A percentile compares a stretch with the other conserved stretches of the same genome.
phyloP scores from a whole-genome alignment of 768 basidiomycete species.

The Agaricus blazei region DNA sequence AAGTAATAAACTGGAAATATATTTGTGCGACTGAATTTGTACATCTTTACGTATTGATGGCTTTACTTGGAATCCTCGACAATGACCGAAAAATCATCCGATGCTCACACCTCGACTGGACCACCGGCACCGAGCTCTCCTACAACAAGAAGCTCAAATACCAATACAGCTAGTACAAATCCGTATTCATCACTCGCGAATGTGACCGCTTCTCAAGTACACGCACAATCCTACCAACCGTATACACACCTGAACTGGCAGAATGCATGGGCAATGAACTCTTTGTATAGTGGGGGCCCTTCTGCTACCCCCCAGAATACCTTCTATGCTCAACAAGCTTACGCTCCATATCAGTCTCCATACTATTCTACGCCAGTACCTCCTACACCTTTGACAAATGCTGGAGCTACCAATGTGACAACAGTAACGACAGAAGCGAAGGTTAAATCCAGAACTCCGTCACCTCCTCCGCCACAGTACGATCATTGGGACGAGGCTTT shows the following conservation, averaged over 20 bases:
- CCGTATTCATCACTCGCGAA: slow-evolving; percentile 3
- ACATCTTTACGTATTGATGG: neutral
- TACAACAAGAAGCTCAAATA: neutral
- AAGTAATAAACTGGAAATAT: neutral
- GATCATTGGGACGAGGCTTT: slow-evolving; percentile 61
- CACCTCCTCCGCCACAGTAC: slow-evolving; percentile 28
- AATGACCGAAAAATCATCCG: neutral
- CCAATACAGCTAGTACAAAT: neutral
- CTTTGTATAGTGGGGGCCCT: neutral
- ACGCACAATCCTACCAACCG: neutral
- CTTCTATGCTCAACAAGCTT: neutral
- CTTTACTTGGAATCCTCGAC: neutral
- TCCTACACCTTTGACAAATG: neutral
- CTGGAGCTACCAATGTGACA: neutral
- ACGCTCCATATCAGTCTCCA: slow-evolving; percentile 2
- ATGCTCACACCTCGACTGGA: neutral
- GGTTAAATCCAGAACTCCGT: neutral
- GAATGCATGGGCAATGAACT: slow-evolving; percentile 3
- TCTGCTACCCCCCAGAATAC: neutral
- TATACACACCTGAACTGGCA: slow-evolving; percentile 2
- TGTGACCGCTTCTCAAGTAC: neutral
- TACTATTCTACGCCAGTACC: neutral
- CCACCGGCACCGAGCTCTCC: neutral
- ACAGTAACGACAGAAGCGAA: neutral
- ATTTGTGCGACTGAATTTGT: neutral